Conservation (phyloP, 2,329 filamentous ascomycete species). For the Diaporthe capsici region DNA sequence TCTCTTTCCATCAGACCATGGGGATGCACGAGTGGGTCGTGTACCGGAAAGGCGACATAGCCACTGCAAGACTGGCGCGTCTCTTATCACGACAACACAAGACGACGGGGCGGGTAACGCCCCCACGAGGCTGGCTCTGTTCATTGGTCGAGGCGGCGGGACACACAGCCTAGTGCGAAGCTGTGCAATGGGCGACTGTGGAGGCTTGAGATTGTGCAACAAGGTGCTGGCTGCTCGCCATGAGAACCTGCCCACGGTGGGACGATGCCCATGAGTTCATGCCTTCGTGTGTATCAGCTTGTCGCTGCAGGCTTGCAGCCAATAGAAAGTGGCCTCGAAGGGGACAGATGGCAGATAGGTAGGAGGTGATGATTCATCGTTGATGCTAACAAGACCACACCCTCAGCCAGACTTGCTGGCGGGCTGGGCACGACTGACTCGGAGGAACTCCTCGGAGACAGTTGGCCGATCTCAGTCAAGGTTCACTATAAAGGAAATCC, state of each 20-base stretch:
- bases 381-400: constrained; percentile 15
- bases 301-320: neutral
- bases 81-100: neutral
- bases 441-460: neutral
- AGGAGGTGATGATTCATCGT: constrained; percentile 30
- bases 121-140: constrained; percentile 6
- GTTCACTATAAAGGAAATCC: constrained; percentile 6
- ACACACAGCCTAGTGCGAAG: neutral
- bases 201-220: neutral
- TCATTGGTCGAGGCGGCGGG: constrained; percentile 3
- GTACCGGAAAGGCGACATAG: neutral
- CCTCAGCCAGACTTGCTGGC: neutral
- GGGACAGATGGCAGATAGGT: neutral
- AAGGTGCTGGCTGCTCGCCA: neutral
- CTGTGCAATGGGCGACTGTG: neutral
- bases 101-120: neutral
- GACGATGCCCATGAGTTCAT: constrained; percentile 4
- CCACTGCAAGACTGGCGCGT: neutral
- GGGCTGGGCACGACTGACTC: constrained; percentile 14
- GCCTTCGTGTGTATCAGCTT: constrained; percentile 10
- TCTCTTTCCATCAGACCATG: constrained; percentile 10
- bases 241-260: constrained; percentile 15
- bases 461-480: constrained; percentile 18
- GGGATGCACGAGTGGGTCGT: constrained; percentile 20
- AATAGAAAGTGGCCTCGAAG: neutral